These are phyloP conservation scores for Turritis glabra DNA, from an alignment of 345 rosid species.

Conservation along the genomic window DNA sequence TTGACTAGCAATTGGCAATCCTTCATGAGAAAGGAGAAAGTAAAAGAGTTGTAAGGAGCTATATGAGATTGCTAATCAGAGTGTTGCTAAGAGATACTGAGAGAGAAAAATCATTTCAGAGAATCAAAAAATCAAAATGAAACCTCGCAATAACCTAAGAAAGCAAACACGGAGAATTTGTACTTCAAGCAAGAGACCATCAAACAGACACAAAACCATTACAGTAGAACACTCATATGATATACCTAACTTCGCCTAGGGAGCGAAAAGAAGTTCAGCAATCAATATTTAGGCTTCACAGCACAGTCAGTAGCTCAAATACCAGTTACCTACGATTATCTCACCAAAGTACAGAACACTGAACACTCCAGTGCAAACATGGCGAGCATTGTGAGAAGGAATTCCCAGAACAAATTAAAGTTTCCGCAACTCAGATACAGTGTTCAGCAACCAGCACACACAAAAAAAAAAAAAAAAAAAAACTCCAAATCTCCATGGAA, in stretches of 20 bases:
- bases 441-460: neutral
- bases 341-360: neutral
- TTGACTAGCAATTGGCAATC: constrained; percentile 81
- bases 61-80: constrained; percentile 7
- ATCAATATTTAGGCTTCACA: neutral
- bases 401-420: neutral
- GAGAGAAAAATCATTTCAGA: neutral
- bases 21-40: constrained; percentile 40
- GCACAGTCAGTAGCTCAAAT: neutral
- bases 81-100: neutral
- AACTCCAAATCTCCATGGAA: neutral
- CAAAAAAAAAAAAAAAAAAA: neutral
- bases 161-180: neutral
- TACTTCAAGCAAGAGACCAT: neutral
- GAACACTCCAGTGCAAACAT: neutral
- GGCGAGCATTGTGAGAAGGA: neutral
- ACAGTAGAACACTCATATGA: neutral
- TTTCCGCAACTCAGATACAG: neutral
- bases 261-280: neutral
- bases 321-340: neutral
- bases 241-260: neutral
- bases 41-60: constrained; percentile 25
- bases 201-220: neutral
- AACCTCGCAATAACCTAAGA: neutral
- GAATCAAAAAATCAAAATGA: neutral